A percentile compares a stretch with the other conserved stretches of the same genome.
Conservation (phyloP, 2,329 filamentous ascomycete genomes). For the Ophiostoma populinum region DNA sequence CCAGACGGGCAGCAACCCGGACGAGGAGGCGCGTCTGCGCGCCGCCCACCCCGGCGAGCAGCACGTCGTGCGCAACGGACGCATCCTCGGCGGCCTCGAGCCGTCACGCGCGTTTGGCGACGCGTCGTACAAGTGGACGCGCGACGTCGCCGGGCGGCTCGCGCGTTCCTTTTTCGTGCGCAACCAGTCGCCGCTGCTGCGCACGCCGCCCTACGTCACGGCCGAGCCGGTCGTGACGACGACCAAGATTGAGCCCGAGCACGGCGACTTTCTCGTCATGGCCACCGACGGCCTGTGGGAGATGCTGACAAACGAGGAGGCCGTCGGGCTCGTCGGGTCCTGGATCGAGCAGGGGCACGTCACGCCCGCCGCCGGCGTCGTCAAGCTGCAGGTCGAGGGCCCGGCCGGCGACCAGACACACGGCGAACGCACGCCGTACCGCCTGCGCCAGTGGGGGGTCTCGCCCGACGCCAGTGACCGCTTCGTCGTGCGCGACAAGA, state of each 20-base stretch:
- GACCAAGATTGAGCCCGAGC: conserved; percentile 74
- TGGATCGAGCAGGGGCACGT: conserved; percentile 61
- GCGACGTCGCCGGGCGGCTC: conserved; percentile 66
- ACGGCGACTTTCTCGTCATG: conserved; percentile 89
- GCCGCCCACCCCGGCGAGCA: conserved; percentile 80
- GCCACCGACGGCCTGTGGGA: conserved; percentile 97
- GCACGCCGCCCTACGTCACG: conserved; percentile 91
- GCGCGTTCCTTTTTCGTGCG: conserved; percentile 78
- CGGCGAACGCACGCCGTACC: conserved; percentile 75
- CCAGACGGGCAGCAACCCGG: conserved; percentile 79
- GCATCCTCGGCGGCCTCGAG: conserved; percentile 81
- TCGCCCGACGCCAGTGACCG: conserved; percentile 54
- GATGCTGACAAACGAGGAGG: conserved; percentile 97
- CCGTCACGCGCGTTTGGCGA: conserved; percentile 92
- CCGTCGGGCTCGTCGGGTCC: conserved; percentile 86
- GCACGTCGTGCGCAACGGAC: conserved; percentile 71
- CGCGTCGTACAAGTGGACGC: conserved; percentile 90
- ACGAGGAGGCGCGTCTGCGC: conserved; percentile 67
- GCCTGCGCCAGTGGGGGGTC: conserved; percentile 81
- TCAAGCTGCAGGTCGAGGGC: conserved; percentile 57
- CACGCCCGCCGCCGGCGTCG: conserved; percentile 7
- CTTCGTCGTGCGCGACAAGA: conserved; percentile 92
- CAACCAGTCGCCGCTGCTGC: conserved; percentile 56
- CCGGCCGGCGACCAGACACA: conserved; percentile 23
- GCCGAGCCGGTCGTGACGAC: conserved; percentile 90